These are phyloP conservation scores for Trametes cubensis DNA, from an alignment of 768 basidiomycete genomes.

Conservation along the genomic window DNA sequence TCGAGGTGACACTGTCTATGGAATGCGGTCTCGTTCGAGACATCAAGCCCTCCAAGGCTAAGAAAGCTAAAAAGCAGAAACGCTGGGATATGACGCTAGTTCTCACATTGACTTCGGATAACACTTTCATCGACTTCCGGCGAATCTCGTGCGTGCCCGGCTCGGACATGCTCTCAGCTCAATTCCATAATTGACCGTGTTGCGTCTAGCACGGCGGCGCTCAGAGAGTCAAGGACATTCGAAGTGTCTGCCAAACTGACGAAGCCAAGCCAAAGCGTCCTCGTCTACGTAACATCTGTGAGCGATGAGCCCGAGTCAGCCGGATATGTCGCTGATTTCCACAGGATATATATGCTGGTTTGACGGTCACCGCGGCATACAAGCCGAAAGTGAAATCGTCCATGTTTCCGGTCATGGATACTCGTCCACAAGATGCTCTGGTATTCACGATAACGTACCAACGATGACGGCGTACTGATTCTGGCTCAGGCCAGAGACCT, in stretches of 20 bases:
- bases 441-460: conserved; percentile 39
- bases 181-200: neutral
- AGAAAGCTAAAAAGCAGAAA: conserved; percentile 50
- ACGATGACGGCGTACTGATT: neutral
- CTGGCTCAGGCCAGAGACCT: conserved; percentile 61
- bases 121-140: conserved; percentile 76
- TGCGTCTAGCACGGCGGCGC: conserved; percentile 61
- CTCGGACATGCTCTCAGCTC: neutral
- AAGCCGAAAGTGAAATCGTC: conserved; percentile 56
- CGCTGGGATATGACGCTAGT: conserved; percentile 65
- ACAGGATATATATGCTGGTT: conserved; percentile 78
- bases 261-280: conserved; percentile 74
- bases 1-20: conserved; percentile 59
- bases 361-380: conserved; percentile 53
- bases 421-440: conserved; percentile 64
- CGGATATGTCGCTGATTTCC: conserved; percentile 8
- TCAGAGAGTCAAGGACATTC: conserved; percentile 63
- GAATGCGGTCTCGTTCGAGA: conserved; percentile 55
- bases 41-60: conserved; percentile 29
- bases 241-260: conserved; percentile 59
- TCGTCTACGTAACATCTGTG: conserved; percentile 66
- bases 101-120: conserved; percentile 76
- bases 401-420: conserved; percentile 69
- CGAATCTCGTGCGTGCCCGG: conserved; percentile 61
- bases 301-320: conserved; percentile 12